These are phyloP conservation scores for Isoetes engelmannii DNA, from an alignment of 83 land plant genomes.

Conservation along the genomic window DNA sequence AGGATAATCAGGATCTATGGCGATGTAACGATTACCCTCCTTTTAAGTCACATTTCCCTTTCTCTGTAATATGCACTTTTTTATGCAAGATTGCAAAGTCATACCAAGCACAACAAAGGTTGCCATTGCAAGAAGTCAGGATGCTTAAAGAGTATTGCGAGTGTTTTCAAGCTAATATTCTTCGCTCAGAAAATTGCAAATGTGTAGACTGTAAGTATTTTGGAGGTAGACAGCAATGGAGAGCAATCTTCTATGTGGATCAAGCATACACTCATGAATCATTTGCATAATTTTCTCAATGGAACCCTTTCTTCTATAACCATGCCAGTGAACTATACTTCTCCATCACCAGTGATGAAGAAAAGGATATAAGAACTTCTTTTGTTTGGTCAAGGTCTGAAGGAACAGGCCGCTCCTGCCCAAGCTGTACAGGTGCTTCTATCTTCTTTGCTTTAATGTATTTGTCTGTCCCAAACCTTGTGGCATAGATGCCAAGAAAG, in stretches of 20 bases:
- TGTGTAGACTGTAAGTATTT: conserved; percentile 93
- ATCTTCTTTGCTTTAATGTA: neutral
- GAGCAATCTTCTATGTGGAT: conserved; percentile 76
- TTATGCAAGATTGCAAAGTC: too few relatives aligned
- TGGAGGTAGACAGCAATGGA: conserved; percentile 93
- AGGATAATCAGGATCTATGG: too few relatives aligned
- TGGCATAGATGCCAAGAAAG: too few relatives aligned
- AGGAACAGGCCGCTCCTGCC: conserved; percentile 33
- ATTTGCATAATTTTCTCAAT: conserved; percentile 60
- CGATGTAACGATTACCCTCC: too few relatives aligned
- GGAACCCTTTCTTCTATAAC: conserved; percentile 37
- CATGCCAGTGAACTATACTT: conserved; percentile 46
- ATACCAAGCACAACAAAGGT: conserved; percentile 94
- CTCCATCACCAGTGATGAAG: conserved; percentile 51
- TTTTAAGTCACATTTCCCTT: too few relatives aligned
- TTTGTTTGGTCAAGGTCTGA: conserved; percentile 45
- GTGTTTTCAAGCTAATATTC: conserved; percentile 93
- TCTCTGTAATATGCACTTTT: too few relatives aligned
- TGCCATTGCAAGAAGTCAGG: conserved; percentile 99
- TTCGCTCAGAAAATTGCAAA: conserved; percentile 97
- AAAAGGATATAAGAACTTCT: conserved; percentile 60
- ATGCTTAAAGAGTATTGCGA: conserved; percentile 95
- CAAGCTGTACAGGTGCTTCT: conserved; percentile 56
- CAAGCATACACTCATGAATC: conserved; percentile 43
- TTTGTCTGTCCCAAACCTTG: too few relatives aligned